These are phyloP conservation scores for Kodamaea arcana DNA, from an alignment of 1,139 yeast species.

Conservation along the genomic window DNA sequence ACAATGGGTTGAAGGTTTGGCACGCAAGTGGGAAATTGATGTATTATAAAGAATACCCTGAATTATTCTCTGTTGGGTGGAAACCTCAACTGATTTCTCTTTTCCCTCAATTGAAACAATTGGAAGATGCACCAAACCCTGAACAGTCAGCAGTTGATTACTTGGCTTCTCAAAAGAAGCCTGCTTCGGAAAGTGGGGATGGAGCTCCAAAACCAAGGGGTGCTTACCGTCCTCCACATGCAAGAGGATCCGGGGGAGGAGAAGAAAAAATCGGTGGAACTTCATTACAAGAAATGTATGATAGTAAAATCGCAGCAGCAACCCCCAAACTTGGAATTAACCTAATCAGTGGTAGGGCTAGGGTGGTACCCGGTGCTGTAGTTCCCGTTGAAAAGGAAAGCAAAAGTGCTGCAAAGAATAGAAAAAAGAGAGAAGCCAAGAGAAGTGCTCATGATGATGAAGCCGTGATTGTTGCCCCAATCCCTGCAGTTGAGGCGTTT, in stretches of 20 bases:
- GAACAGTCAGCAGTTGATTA: constrained; percentile 65
- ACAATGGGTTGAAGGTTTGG: constrained; percentile 93
- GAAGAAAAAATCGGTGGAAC: constrained; percentile 44
- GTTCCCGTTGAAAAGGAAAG: constrained; percentile 43
- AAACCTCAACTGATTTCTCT: constrained; percentile 62
- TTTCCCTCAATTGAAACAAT: constrained; percentile 56
- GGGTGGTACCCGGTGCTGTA: constrained; percentile 42
- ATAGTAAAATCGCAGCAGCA: constrained; percentile 21
- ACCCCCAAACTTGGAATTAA: constrained; percentile 20
- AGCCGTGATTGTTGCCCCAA: constrained; percentile 7
- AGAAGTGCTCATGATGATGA: constrained; percentile 33
- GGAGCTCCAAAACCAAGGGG: constrained; percentile 60
- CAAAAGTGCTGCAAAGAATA: constrained; percentile 68
- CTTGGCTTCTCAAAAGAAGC: constrained; percentile 38
- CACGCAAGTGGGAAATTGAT: constrained; percentile 82
- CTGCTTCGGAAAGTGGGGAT: constrained; percentile 29
- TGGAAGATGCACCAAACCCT: constrained; percentile 60
- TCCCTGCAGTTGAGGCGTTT: constrained; percentile 12
- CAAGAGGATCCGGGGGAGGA: constrained; percentile 48
- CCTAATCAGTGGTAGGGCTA: constrained; percentile 22
- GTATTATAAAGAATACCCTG: constrained; percentile 74
- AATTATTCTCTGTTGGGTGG: constrained; percentile 82
- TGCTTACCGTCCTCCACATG: constrained; percentile 96
- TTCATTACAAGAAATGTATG: constrained; percentile 55
- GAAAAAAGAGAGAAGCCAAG: constrained; percentile 74